Evolutionary conservation across 108 stramenopile genomes (phyloP).

Genomic region (Skeletonema grethae): DNA sequence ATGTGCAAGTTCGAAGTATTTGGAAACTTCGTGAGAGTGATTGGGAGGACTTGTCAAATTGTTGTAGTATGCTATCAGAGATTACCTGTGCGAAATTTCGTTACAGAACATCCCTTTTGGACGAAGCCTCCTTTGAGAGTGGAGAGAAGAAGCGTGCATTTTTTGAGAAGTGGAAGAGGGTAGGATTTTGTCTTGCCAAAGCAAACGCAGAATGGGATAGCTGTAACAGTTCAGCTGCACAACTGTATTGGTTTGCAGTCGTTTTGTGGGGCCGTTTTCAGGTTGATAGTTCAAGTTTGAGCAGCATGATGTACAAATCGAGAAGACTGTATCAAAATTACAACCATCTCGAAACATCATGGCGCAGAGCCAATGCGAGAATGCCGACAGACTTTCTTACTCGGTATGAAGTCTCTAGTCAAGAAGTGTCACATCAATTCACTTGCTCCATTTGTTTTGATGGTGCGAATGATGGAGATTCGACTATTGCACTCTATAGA

Average conservation of each 20-base stretch:
- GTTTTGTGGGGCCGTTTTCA: not conserved
- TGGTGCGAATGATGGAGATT: not conserved
- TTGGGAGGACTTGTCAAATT: conserved; percentile 11
- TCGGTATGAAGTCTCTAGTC: conserved; percentile 24
- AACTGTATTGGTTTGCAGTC: conserved; percentile 1
- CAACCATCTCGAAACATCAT: conserved; percentile 27
- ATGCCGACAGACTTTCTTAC: conserved; percentile 18
- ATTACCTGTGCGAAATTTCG: conserved; percentile 27
- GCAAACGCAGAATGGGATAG: conserved; percentile 31
- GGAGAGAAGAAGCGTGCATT: conserved; percentile 3
- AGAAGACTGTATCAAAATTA: conserved; percentile 27
- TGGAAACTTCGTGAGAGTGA: conserved; percentile 15
- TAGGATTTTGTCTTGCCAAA: conserved; percentile 25
- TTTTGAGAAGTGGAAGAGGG: conserved; percentile 32
- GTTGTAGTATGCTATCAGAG: conserved; percentile 12
- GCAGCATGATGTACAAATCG: not conserved
- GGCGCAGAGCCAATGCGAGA: conserved; percentile 22
- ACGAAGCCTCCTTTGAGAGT: conserved; percentile 26
- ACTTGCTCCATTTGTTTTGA: conserved; percentile 18
- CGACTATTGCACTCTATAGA: conserved; percentile 9
- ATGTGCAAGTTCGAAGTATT: not conserved
- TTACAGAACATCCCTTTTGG: conserved; percentile 20
- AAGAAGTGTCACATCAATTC: conserved; percentile 17
- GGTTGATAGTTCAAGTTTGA: not conserved
- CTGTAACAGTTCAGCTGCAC: conserved; percentile 4